Evolutionary conservation across 2,329 filamentous ascomycete species (phyloP).

Genomic region (Herpomyces periplanetae): DNA sequence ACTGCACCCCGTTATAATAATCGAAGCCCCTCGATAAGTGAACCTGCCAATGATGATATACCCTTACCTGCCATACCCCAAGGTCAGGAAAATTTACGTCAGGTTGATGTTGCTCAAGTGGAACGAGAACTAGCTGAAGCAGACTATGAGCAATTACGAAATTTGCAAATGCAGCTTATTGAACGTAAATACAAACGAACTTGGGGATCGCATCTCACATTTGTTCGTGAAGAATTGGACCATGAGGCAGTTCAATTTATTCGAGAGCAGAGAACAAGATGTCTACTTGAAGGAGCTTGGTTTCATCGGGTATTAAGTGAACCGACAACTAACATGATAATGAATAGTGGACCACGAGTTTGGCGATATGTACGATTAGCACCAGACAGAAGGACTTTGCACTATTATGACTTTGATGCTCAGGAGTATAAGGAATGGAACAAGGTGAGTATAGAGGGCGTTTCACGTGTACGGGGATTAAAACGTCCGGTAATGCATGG

Average conservation of each 20-base stretch:
- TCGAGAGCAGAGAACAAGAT: constrained; percentile 77
- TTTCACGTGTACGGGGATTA: constrained; percentile 2
- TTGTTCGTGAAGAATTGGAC: constrained; percentile 63
- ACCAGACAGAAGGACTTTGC: constrained; percentile 56
- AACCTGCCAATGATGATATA: too few species aligned
- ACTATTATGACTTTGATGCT: constrained; percentile 46
- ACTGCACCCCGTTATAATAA: constrained; percentile 36
- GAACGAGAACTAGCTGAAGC: constrained; percentile 62
- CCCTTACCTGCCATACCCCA: too few species aligned
- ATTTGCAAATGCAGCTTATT: constrained; percentile 68
- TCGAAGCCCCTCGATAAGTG: too few species aligned
- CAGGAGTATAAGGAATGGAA: constrained; percentile 20
- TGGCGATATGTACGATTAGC: constrained; percentile 66
- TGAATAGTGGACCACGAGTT: constrained; percentile 11
- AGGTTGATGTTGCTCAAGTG: constrained; percentile 47
- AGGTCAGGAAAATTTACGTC: too few species aligned
- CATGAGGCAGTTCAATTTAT: constrained; percentile 80
- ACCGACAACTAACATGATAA: neutral
- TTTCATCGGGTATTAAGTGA: constrained; percentile 14
- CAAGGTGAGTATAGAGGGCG: constrained; percentile 4
- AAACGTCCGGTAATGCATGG: constrained; percentile 1
- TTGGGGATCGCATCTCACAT: constrained; percentile 54
- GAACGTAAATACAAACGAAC: constrained; percentile 71
- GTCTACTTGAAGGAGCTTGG: constrained; percentile 58
- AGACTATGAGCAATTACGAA: constrained; percentile 33